Evolutionary conservation across 345 rosid species (phyloP).

Genomic region (Geranium brycei): DNA sequence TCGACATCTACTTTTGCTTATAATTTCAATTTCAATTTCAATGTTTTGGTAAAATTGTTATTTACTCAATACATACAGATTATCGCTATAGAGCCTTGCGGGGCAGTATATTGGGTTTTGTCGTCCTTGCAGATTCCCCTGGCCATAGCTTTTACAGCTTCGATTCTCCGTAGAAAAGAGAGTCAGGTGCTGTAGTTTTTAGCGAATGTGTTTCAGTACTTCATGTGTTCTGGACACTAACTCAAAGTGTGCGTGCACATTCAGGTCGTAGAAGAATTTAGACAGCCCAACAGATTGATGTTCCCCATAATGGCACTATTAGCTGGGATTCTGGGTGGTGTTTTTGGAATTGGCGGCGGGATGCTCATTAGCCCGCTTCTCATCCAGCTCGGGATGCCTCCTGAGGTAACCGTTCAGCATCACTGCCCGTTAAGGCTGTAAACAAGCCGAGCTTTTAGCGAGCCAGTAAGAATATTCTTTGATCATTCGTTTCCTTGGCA

Average conservation of each 20-base stretch:
- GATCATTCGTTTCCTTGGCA: background rate
- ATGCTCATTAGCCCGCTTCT: constrained; percentile 90
- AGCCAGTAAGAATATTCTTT: background rate
- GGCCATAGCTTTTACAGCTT: constrained; percentile 52
- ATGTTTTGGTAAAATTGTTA: background rate
- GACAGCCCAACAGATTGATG: constrained; percentile 20
- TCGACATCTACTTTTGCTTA: too few species aligned
- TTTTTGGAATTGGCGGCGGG: constrained; percentile 89
- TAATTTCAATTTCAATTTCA: too few species aligned
- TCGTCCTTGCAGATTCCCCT: constrained; percentile 69
- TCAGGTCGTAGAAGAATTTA: constrained; percentile 28
- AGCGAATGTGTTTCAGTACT: too few species aligned
- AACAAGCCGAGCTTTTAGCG: too few species aligned
- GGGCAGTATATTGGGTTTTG: constrained; percentile 49
- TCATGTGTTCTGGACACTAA: background rate
- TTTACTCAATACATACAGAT: constrained; percentile 32
- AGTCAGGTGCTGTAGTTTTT: constrained; percentile 17
- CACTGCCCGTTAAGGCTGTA: too few species aligned
- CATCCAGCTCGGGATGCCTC: constrained; percentile 59
- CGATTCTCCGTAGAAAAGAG: constrained; percentile 41
- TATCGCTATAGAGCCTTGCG: constrained; percentile 50
- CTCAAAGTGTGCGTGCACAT: too few species aligned
- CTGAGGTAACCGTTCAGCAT: constrained; percentile 32
- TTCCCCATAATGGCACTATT: constrained; percentile 63
- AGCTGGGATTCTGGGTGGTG: constrained; percentile 75